Evolutionary conservation across 176 grass and related monocot species (phyloP).

Genomic region (Phyllostachys edulis): DNA sequence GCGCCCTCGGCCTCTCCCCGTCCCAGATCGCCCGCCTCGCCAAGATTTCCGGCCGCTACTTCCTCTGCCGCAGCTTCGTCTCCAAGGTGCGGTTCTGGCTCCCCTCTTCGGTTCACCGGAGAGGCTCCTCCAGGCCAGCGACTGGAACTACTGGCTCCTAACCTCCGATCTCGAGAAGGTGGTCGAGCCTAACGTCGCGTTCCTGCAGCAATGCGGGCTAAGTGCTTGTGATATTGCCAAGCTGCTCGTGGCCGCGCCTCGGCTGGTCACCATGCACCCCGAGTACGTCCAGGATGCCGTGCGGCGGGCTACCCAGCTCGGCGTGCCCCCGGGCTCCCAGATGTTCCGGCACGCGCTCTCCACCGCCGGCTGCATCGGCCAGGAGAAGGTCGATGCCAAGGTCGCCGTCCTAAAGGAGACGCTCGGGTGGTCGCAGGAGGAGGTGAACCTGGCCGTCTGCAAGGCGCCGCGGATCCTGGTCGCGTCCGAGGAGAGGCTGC

Average conservation of each 20-base stretch:
- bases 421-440: slow-evolving; percentile 59
- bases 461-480: slow-evolving; percentile 59
- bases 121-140: slow-evolving; percentile 50
- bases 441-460: slow-evolving; percentile 57
- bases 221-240: slow-evolving; percentile 48
- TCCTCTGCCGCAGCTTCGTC: slow-evolving; percentile 56
- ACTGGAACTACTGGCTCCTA: slow-evolving; percentile 56
- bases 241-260: slow-evolving; percentile 46
- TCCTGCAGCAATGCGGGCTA: slow-evolving; percentile 48
- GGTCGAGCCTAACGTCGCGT: slow-evolving; percentile 47
- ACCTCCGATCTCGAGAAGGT: slow-evolving; percentile 49
- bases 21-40: slow-evolving; percentile 50
- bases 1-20: neutral
- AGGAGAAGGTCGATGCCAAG: too few species aligned
- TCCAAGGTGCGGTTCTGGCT: slow-evolving; percentile 63
- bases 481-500: slow-evolving; percentile 47
- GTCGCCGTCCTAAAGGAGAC: too few species aligned
- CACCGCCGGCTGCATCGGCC: too few species aligned
- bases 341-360: slow-evolving; percentile 58
- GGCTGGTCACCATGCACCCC: slow-evolving; percentile 50
- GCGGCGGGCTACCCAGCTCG: slow-evolving; percentile 42
- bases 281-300: slow-evolving; percentile 53
- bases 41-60: slow-evolving; percentile 42
- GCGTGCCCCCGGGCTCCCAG: slow-evolving; percentile 48
- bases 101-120: slow-evolving; percentile 52